Conservation (phyloP, 768 basidiomycete genomes). For the Boletus bicolor region DNA sequence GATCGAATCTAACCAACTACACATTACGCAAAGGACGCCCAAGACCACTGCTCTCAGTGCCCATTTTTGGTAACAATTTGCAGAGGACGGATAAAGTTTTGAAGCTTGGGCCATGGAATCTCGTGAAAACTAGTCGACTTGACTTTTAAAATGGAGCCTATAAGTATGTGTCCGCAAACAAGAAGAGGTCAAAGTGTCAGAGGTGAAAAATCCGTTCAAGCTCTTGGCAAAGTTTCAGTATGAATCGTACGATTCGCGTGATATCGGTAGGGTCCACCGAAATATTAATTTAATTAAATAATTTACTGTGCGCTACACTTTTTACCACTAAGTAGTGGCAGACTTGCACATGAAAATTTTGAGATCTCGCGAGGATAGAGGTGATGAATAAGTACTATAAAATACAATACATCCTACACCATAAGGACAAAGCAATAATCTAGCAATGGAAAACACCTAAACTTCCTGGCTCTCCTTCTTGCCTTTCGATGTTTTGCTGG, state of each 20-base stretch:
- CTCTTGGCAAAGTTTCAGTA: too few species aligned
- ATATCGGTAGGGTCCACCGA: too few species aligned
- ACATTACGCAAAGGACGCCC: constrained; percentile 34
- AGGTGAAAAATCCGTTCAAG: too few species aligned
- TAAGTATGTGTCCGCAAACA: background rate
- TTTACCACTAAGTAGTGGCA: too few species aligned
- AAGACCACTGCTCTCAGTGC: constrained; percentile 25
- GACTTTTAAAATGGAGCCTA: background rate
- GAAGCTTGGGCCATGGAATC: constrained; percentile 12
- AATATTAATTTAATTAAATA: too few species aligned
- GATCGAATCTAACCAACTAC: constrained; percentile 56
- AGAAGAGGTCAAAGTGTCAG: background rate
- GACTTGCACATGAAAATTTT: background rate
- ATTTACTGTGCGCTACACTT: too few species aligned
- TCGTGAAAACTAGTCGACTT: background rate
- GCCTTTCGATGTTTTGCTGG: constrained; percentile 50
- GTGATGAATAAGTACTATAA: constrained; percentile 31
- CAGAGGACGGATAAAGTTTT: background rate
- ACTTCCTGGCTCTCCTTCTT: constrained; percentile 52
- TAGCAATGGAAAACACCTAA: constrained; percentile 20
- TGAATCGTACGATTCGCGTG: too few species aligned
- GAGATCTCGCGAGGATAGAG: background rate
- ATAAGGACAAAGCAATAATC: constrained; percentile 15
- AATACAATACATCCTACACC: constrained; percentile 33
- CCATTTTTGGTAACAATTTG: constrained; percentile 32